Base-by-base conservation (phyloP, 2,329 filamentous ascomycete genomes). In the Colletotrichum sp. region DNA sequence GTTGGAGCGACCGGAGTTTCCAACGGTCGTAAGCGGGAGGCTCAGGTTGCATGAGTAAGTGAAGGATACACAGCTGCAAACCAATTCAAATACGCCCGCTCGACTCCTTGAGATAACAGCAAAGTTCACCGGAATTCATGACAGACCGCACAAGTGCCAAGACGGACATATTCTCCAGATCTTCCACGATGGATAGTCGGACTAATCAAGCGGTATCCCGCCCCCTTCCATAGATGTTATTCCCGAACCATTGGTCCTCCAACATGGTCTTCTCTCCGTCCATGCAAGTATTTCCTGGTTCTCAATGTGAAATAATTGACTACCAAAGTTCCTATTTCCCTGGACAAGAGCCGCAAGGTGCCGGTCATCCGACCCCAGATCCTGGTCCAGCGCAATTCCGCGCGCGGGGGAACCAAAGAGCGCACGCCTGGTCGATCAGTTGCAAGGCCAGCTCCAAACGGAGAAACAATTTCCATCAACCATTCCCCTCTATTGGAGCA, bases 401-500 rank as follows among this genome's bases (percentile, higher is more conserved):
- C 64, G 32, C 32, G 44, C 69, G 60, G 39, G 39, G n/a, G n/a
- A 4, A 21, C 44, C 57, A n/a, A 49, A 26, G 26, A 59, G 13
- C 30, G 64, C 70, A 69, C 36, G 13, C 44, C 39, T 52, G 36
- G 36, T 28, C 28, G 63, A 69, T 76, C 44, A 9, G 3, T 8
- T 59, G 52, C 21, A 62, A n/a, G 24, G 30, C 10, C 36, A 30
- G 21, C 15, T 21, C 21, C n/a, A 32, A 68, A 69, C 63, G 73
- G 64, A 60, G 57, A 65, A 59, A 63, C 10, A 21, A 24, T 49
- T 69, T 59, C 64, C 73, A 69, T 76, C 69, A 72, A 76, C 32
- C 73, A 49, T 6, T 8, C 13, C n/a, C 36, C 10, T 24, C 44
- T 3, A 10, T 52, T 52, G n/a, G 26, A 32, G 4, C 21, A 26